Percentiles rank a stretch among this genome's conserved stretches.
Conservation (phyloP, 2,329 filamentous ascomycete species). For the Camillea tinctor region DNA sequence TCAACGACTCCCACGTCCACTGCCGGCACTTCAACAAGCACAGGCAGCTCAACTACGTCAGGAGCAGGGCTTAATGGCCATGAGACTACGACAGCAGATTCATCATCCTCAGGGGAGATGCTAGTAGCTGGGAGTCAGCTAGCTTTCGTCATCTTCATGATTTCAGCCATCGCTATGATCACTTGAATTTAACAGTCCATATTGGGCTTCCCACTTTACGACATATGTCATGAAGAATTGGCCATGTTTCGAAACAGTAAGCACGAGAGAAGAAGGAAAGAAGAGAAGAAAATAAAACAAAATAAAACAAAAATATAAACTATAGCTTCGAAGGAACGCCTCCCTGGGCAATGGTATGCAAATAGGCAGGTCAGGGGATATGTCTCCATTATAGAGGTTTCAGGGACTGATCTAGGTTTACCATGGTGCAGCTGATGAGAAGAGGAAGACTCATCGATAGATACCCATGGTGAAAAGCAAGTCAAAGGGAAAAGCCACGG, state of each 20-base stretch:
- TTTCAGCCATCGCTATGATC: constrained; percentile 22
- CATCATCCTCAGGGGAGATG: constrained; percentile 18
- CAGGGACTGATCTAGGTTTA: background rate
- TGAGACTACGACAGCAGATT: constrained; percentile 32
- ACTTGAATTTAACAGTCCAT: constrained; percentile 12
- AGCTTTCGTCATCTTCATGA: constrained; percentile 18
- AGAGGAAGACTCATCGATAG: background rate
- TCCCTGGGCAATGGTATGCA: background rate
- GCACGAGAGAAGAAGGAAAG: no score
- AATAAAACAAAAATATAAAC: background rate
- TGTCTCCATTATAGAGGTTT: constrained; percentile 4
- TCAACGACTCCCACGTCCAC: constrained; percentile 11
- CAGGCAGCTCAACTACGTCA: constrained; percentile 11
- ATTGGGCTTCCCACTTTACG: constrained; percentile 1
- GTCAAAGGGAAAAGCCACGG: constrained; percentile 5
- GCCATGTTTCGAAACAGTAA: background rate
- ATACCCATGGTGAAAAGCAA: constrained; percentile 4
- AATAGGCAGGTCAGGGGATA: background rate
- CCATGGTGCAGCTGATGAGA: background rate
- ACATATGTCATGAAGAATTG: constrained; percentile 4
- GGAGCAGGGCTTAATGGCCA: constrained; percentile 37
- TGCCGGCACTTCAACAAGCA: constrained; percentile 6
- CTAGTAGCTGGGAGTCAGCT: constrained; percentile 17
- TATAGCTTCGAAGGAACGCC: background rate
- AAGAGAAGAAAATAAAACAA: no score